Conservation (phyloP, 2,329 filamentous ascomycete species). For the Herpotrichia juniperi region DNA sequence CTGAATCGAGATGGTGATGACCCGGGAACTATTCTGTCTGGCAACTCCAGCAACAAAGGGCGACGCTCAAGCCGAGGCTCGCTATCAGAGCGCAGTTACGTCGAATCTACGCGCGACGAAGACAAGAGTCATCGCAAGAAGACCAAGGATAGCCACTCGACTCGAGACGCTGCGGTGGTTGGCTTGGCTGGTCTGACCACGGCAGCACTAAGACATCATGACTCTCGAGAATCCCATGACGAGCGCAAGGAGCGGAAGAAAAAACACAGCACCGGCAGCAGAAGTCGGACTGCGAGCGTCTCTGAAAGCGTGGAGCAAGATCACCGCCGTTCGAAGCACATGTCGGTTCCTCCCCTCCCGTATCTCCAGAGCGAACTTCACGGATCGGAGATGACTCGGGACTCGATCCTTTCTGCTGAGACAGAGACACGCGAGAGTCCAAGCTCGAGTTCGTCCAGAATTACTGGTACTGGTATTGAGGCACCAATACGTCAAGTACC, state of each 20-base stretch:
- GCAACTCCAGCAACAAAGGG: slow-evolving; percentile 59
- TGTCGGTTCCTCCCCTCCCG: slow-evolving; percentile 79
- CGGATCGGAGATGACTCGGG: slow-evolving; percentile 84
- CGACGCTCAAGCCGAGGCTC: slow-evolving; percentile 61
- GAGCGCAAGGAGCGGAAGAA: slow-evolving; percentile 54
- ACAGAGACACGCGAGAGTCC: slow-evolving; percentile 67
- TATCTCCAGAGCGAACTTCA: slow-evolving; percentile 80
- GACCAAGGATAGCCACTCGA: slow-evolving; percentile 55
- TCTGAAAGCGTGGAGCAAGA: slow-evolving; percentile 61
- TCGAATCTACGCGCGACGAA: slow-evolving; percentile 48
- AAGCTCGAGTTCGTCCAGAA: slow-evolving; percentile 68
- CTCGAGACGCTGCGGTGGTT: slow-evolving; percentile 62
- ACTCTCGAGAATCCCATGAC: slow-evolving; percentile 61
- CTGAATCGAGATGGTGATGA: slow-evolving; percentile 65
- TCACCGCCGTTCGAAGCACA: slow-evolving; percentile 52
- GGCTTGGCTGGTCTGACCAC: slow-evolving; percentile 62
- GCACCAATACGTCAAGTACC: slow-evolving; percentile 68
- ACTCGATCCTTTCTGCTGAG: slow-evolving; percentile 83
- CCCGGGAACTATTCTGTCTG: slow-evolving; percentile 63
- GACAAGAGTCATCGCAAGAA: slow-evolving; percentile 59
- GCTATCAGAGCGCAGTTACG: slow-evolving; percentile 51
- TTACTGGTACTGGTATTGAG: slow-evolving; percentile 47
- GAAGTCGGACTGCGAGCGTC: slow-evolving; percentile 58
- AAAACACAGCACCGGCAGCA: slow-evolving; percentile 56
- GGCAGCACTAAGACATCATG: slow-evolving; percentile 67